Percentiles rank a stretch among this genome's conserved stretches.
phyloP scores from a whole-genome alignment of 1,284 basidiomycete species.

The Sporisorium graminicola region DNA sequence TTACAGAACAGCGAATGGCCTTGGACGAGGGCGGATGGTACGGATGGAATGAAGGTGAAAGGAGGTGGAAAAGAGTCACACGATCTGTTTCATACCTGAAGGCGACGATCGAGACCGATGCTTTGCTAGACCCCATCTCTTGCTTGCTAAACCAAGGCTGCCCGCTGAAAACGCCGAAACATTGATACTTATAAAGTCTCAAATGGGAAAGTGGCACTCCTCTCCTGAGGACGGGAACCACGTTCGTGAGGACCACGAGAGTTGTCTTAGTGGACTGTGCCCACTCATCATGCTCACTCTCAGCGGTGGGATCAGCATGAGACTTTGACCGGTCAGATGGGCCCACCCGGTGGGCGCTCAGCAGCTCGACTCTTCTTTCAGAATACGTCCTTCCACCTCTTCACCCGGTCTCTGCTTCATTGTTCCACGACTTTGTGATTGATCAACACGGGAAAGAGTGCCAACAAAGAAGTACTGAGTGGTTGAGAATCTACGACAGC shows the following conservation, averaged over 20 bases:
- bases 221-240: neutral
- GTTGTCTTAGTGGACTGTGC: too few relatives aligned
- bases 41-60: neutral
- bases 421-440: constrained; percentile 10
- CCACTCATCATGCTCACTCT: neutral
- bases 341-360: neutral
- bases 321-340: neutral
- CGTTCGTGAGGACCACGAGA: neutral
- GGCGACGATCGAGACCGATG: neutral
- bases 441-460: neutral
- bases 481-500: neutral
- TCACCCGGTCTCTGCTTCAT: neutral
- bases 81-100: too few relatives aligned
- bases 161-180: neutral
- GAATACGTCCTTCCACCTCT: neutral
- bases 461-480: neutral
- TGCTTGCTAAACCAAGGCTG: neutral
- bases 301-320: neutral
- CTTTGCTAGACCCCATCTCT: neutral
- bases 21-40: neutral
- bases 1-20: neutral
- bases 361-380: neutral
- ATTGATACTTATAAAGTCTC: neutral
- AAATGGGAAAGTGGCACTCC: too few relatives aligned
- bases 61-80: neutral